These are phyloP conservation scores for Trichoderma pleuroti DNA, from an alignment of 2,329 filamentous ascomycete species.

Conservation along the genomic window DNA sequence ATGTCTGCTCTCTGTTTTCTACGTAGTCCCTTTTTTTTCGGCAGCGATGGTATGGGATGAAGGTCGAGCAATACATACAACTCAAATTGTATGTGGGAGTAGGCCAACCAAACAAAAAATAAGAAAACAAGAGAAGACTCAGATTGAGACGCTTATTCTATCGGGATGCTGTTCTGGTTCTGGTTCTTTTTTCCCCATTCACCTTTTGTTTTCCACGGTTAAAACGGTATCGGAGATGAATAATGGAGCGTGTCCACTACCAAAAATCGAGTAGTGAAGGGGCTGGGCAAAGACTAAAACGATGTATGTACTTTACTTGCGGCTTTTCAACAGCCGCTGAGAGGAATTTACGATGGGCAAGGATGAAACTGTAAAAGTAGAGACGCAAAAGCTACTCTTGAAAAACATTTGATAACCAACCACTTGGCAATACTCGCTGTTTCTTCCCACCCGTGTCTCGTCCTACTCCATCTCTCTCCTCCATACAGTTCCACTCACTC, in stretches of 20 bases:
- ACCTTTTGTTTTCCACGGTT: not conserved
- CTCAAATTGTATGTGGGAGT: not conserved
- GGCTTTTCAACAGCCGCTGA: not conserved
- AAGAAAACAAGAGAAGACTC: not conserved
- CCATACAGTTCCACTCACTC: not conserved
- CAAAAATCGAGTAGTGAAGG: not conserved
- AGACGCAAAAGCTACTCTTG: not conserved
- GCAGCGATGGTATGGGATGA: not conserved
- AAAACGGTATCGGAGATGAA: conserved; percentile 7
- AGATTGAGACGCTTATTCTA: not conserved
- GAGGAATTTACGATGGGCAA: not conserved
- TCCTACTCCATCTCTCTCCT: not conserved
- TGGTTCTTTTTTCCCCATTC: not conserved
- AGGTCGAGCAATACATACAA: not conserved
- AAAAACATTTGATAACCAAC: conserved; percentile 6
- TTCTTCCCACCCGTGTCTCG: not conserved
- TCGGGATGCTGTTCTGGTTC: not conserved
- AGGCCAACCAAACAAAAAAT: not conserved
- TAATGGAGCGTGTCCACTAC: not conserved
- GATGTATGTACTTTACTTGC: not conserved
- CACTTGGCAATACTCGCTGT: not conserved
- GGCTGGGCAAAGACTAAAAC: not conserved
- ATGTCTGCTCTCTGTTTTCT: not conserved
- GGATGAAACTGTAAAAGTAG: conserved; percentile 1
- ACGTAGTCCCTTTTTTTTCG: not conserved